Evolutionary conservation across 768 basidiomycete species (phyloP).

Genomic region (Amanita thiersii): DNA sequence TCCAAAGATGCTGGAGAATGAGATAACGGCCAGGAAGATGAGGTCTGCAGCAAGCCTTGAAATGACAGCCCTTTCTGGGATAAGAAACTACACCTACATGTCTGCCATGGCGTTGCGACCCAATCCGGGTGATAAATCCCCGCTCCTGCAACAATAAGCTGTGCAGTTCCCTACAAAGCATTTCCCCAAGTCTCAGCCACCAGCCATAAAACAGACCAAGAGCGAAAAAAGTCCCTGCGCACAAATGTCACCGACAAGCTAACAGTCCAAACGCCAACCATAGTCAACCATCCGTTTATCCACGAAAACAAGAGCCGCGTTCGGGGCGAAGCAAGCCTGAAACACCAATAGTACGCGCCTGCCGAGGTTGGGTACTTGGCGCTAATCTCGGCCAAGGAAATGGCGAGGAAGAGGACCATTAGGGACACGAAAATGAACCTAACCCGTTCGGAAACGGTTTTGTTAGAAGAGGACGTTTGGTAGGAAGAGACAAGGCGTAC

Average conservation of each 20-base stretch:
- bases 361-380: conserved; percentile 56
- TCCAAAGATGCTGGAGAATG: conserved; percentile 40
- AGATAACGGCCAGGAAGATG: conserved; percentile 47
- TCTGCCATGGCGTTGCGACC: conserved; percentile 52
- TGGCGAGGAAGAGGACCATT: conserved; percentile 37
- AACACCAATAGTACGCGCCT: conserved; percentile 63
- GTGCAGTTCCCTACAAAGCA: conserved; percentile 43
- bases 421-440: conserved; percentile 47
- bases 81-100: conserved; percentile 27
- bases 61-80: conserved; percentile 3
- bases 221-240: conserved; percentile 10
- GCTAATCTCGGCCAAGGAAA: conserved; percentile 51
- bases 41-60: conserved; percentile 26
- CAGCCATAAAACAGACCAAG: background rate
- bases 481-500: conserved; percentile 18
- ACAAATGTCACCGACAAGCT: conserved; percentile 62
- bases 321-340: conserved; percentile 45
- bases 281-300: conserved; percentile 63
- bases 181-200: background rate
- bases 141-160: conserved; percentile 50
- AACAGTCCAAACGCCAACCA: conserved; percentile 64
- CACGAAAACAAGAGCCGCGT: conserved; percentile 47
- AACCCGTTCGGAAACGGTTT: background rate
- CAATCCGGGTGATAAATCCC: conserved; percentile 52
- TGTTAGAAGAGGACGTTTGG: background rate